Conservation (phyloP, 169 alveolate species). For the Nephromyces sp. region DNA sequence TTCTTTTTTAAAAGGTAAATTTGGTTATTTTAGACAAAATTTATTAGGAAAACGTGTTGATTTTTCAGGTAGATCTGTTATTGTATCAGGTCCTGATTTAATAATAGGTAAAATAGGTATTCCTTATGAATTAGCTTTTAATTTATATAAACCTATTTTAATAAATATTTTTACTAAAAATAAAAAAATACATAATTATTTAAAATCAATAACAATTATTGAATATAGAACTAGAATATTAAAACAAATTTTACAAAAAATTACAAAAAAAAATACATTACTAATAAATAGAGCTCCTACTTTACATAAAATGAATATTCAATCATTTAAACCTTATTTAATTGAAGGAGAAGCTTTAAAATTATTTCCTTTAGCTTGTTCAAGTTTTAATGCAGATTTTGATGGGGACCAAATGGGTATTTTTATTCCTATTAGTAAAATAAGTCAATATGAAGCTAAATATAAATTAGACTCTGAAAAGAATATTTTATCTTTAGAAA, state of each 20-base stretch:
- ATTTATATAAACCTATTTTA: conserved; percentile 12
- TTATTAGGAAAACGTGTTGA: conserved; percentile 41
- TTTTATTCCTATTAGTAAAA: conserved; percentile 63
- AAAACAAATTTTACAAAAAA: conserved; percentile 8
- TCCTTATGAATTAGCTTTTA: conserved; percentile 16
- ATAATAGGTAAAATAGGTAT: conserved; percentile 11
- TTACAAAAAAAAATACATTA: conserved; percentile 50
- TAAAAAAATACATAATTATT: neutral
- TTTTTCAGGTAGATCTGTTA: conserved; percentile 42
- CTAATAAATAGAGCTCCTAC: conserved; percentile 83
- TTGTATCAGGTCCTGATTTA: conserved; percentile 30
- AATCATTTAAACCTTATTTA: conserved; percentile 31
- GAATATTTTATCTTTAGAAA: conserved; percentile 23
- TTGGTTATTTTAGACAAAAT: conserved; percentile 34
- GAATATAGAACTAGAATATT: conserved; percentile 1
- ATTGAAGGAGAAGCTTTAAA: conserved; percentile 53
- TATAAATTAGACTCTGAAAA: conserved; percentile 16
- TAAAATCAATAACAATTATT: neutral
- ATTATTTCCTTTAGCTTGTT: conserved; percentile 81
- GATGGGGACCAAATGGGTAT: conserved; percentile 94
- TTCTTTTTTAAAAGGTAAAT: conserved; percentile 18
- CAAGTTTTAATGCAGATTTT: conserved; percentile 89
- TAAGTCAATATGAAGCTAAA: conserved; percentile 77
- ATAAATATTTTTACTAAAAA: neutral
- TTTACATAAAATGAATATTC: conserved; percentile 80